Percentiles rank a stretch among this genome's conserved stretches.
Conservation (phyloP, 2,329 filamentous ascomycete species). For the Penicillium digitatum region DNA sequence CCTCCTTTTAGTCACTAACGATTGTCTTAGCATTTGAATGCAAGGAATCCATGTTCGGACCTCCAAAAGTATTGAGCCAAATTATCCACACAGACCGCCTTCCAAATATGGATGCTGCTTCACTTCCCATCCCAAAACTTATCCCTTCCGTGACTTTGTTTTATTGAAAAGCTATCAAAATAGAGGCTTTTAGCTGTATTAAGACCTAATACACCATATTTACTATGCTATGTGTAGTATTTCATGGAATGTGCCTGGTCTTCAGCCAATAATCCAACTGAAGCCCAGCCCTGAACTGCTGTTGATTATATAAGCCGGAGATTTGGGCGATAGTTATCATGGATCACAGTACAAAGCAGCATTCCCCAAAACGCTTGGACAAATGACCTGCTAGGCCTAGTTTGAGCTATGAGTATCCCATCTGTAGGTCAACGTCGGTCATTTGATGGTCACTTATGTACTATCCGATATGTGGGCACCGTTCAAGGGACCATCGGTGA, state of each 20-base stretch:
- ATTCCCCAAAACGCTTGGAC: background rate
- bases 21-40: background rate
- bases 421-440: slow-evolving; percentile 70
- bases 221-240: background rate
- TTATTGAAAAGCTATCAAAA: background rate
- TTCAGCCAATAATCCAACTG: background rate
- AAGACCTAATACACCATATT: too few species aligned
- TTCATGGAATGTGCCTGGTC: background rate
- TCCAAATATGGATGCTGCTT: background rate
- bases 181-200: background rate
- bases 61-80: background rate
- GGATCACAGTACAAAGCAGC: background rate
- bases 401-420: slow-evolving; percentile 5
- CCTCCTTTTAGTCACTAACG: too few species aligned
- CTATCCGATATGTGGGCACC: slow-evolving; percentile 74
- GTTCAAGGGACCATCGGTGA: slow-evolving; percentile 71
- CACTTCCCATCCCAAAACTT: background rate
- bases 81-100: background rate
- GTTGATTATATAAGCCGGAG: slow-evolving; percentile 27
- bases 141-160: background rate
- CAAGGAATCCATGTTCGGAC: background rate
- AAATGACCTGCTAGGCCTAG: background rate
- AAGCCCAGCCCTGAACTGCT: background rate
- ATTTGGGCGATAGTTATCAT: background rate
- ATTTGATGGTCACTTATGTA: slow-evolving; percentile 73